Evolutionary conservation across 345 rosid genomes (phyloP), one percentile per base, ranked within the genome.

Genomic region (Chamaenerion angustifolium): DNA sequence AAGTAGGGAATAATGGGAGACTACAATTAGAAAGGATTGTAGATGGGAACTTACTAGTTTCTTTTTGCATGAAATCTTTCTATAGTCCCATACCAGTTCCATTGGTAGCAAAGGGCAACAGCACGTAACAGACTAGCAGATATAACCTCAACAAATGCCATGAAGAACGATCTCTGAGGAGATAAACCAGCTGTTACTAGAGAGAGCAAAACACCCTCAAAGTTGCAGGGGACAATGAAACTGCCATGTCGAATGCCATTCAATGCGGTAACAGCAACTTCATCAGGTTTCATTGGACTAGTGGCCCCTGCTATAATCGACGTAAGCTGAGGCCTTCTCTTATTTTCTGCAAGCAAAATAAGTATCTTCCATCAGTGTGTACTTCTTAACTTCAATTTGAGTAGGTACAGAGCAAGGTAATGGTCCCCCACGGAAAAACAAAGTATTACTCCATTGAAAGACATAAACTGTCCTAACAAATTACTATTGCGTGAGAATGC

Each of bases 51-150:
- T 72, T 45, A 66, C 43, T 57, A 37, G 23, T 66, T 40, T 11
- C 60, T 27, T 50, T 43, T 57, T 12, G 54, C 52, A 43, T 66
- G 66, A 82, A 76, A 80, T 63, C 61, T 67, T 45, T 75, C 77
- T 35, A 83, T 86, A 31, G 67, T 71, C 21, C 68, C 56, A 40
- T 86, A 90, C 92, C 86, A 81, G 59, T 68, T 83, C 95, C 98
- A 83, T 43, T 71, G 85, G 53, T 79, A 81, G 54, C 56, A 71
- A 23, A 86, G 69, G 42, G 75, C 86, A 15, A 16, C 57, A 16
- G 83, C 23, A 21, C 88, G 82, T 35, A 71, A 14, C 10, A 78
- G 15, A 57, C 88, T 74, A 46, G 64, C 75, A 9, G 71, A 51
- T 44, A 65, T 61, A 18, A 90, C 88, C 76, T 90, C 95, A 49